These are phyloP conservation scores for Achaetomiella virescens DNA, from an alignment of 495 filamentous ascomycete species.

Conservation along the genomic window DNA sequence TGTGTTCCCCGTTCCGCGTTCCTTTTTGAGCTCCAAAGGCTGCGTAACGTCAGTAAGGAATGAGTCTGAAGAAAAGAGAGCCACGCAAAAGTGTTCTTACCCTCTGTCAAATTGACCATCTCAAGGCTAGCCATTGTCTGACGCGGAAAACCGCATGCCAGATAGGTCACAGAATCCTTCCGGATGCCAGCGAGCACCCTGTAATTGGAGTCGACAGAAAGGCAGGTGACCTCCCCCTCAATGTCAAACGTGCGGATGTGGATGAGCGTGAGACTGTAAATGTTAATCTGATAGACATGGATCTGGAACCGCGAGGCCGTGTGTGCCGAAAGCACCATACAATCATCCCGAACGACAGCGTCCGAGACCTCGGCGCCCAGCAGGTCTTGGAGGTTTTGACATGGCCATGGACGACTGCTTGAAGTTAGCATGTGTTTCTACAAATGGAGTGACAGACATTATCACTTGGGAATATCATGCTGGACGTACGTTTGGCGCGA, in stretches of 20 bases:
- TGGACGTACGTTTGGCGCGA: too few species aligned
- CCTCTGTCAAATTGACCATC: conserved; percentile 1
- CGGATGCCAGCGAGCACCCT: conserved; percentile 31
- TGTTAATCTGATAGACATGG: conserved; percentile 25
- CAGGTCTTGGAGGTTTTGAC: conserved; percentile 20
- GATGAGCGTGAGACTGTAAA: conserved; percentile 14
- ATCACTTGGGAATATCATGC: too few species aligned
- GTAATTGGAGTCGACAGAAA: conserved; percentile 21
- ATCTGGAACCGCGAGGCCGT: conserved; percentile 27
- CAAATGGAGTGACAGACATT: too few species aligned
- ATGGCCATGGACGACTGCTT: conserved; percentile 23
- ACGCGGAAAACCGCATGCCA: conserved; percentile 24
- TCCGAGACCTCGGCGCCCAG: conserved; percentile 25
- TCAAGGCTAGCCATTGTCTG: neutral
- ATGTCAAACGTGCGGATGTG: conserved; percentile 21
- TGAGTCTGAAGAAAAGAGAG: neutral
- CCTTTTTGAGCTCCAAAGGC: neutral
- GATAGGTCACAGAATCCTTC: conserved; percentile 17
- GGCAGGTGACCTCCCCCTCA: conserved; percentile 37
- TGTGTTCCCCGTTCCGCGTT: too few species aligned
- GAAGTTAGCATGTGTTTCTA: conserved; percentile 5
- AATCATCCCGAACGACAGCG: conserved; percentile 26
- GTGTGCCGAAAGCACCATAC: conserved; percentile 33
- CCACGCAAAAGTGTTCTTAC: conserved; percentile 10
- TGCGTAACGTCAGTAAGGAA: conserved; percentile 6